Base-by-base conservation (phyloP, 305 asterid genomes). In the Fraxinus paxiana region DNA sequence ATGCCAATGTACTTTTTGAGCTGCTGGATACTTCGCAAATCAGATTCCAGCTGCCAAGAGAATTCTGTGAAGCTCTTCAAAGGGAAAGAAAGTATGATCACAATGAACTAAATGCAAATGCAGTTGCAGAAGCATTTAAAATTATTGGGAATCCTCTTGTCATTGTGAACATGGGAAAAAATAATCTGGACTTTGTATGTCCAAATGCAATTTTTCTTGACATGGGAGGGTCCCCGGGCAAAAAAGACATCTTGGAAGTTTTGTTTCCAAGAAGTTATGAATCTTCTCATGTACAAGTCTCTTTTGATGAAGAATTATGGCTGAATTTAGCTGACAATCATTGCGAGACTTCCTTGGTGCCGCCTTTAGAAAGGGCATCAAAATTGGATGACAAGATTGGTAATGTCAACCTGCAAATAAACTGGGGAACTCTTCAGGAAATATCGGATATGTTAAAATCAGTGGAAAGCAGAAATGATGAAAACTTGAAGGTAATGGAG, bases 81-180 rank as follows among this genome's bases (percentile, higher is more conserved):
- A 54, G 69, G 20, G 79, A 38, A 41, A 73, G 26, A 79, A 51
- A 34, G 69, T 69, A 51, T n/a, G 5, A 28, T 56, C 28, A 56
- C 28, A 20, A 6, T 10, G 18, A 13, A 26, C 37, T 70, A 2
- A 79, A 2, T 73, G 71, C 76, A 33, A 30, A 83, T 51, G 80
- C 79, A n/a, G 77, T 87, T 71, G 90, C 90, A 7, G 82, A 69
- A 81, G 98, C 97, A 5, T 86, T 92, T 80, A 82, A 84, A 77
- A 73, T 17, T 43, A 37, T 86, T 3, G 87, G 87, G 26, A 88
- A 91, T 85, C 95, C 94, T 61, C 75, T 91, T 34, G 85, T 92
- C 38, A 75, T 88, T 79, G 89, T 89, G 12, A 75, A 70, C 43
- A 4, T 74, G 61, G 69, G 69, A 10, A 81, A 63, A 22, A 80